Evolutionary conservation across 306 rosid species (phyloP).

Genomic region (Rosa persica): DNA sequence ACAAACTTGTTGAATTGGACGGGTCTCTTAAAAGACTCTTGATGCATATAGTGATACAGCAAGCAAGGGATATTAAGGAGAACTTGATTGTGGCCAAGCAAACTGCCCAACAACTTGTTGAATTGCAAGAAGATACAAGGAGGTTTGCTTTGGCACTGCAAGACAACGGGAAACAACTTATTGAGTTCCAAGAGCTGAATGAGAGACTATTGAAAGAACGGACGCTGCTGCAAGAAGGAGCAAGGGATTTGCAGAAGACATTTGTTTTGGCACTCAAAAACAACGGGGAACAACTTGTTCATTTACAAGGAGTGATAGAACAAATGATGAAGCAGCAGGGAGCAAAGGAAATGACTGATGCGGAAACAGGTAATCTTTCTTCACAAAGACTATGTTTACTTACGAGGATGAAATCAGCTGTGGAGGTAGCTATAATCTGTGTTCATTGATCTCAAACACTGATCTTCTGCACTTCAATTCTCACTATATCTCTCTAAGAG

Average conservation of each 20-base stretch:
- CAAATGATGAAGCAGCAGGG: background rate
- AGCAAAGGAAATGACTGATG: background rate
- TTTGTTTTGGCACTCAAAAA: background rate
- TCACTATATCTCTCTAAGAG: too few relatives aligned
- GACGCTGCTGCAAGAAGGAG: background rate
- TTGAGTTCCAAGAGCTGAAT: background rate
- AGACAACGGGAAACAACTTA: background rate
- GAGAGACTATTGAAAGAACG: too few relatives aligned
- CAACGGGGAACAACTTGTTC: background rate
- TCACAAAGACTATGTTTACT: too few relatives aligned
- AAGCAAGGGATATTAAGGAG: background rate
- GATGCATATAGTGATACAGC: background rate
- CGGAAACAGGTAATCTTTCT: background rate
- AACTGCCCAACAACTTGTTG: background rate
- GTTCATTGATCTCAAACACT: too few relatives aligned
- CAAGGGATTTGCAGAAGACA: background rate
- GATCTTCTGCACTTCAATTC: too few relatives aligned
- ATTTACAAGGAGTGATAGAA: background rate
- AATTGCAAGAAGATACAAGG: too few relatives aligned
- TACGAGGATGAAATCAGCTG: too few relatives aligned
- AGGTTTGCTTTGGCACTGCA: too few relatives aligned
- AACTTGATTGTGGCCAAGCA: background rate
- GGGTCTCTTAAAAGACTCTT: background rate
- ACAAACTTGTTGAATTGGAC: background rate
- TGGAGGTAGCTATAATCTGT: too few relatives aligned